Evolutionary conservation across 768 basidiomycete species (phyloP), one percentile per base, ranked within the genome.

Genomic region (Tylopilus sp.): DNA sequence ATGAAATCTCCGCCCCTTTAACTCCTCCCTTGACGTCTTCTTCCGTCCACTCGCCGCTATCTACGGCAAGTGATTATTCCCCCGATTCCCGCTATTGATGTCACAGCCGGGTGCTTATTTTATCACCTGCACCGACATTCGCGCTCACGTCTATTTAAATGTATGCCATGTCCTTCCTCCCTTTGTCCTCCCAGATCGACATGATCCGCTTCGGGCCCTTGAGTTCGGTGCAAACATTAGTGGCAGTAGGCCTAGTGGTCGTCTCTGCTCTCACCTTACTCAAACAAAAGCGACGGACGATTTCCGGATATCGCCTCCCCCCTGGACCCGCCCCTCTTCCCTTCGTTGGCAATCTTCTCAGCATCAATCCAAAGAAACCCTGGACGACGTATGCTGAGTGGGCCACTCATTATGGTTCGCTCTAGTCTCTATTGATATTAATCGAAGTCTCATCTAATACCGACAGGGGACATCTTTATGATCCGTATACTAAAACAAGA

Each of bases 311-410:
- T n/a, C n/a, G n/a, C n/a, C n/a, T n/a, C n/a, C n/a, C n/a, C n/a
- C n/a, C n/a, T n/a, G n/a, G n/a, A n/a, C n/a, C n/a, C n/a, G n/a
- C n/a, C n/a, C n/a, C n/a, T n/a, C n/a, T 63, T 12, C 63, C 63
- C 6, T 3, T 63, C 6, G 28, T 65, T 9, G 63, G 63, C 0
- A 63, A 56, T 45, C 9, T 54, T 37, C 34, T 63, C 34, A 38
- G 50, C 24, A 61, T 65, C 14, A 48, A 65, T 10, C 19, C 48
- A 7, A 46, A 55, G 41, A 49, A 44, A 12, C 63, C 63, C 31
- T 62, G 63, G 63, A 21, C 43, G 3, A 64, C 63, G 4, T 62
- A 64, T 26, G 16, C 63, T 17, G 33, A 53, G 13, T 65, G 63
- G 63, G 53, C 43, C 2, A 34, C 28, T 51, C 57, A 22, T 30